Base-by-base conservation (phyloP, 176 grass and related monocot genomes). In the Rhynchospora tenuis region DNA sequence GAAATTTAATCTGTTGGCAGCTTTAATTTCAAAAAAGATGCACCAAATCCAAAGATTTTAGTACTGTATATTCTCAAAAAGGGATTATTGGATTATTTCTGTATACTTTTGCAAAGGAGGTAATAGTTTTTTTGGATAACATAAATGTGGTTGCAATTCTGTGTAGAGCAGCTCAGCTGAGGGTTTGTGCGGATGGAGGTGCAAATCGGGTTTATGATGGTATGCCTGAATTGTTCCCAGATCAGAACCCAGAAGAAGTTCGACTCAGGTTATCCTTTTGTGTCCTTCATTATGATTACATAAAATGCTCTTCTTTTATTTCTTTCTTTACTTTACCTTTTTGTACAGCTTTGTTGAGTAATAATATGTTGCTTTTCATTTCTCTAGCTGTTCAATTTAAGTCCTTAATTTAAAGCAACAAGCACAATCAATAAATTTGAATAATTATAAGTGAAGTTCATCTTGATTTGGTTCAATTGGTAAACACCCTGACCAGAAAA, bases 161-260 rank as follows among this genome's bases (percentile, higher is more conserved):
- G 22, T 59, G 9, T 85, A 51, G 78, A 54, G 82, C 95, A 98
- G 92, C 92, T 80, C 62, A 65, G 57, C 16, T 91, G 85, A 83
- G 92, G 82, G 79, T 94, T 31, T 98, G 93, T 84, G 95, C 95
- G 22, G 95, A 94, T 79, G 95, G 95, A 57, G 95, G 92, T 58
- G 90, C 95, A 26, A 98, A 98, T 87, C 87, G 90, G 81, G 5
- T 98, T 22, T 90, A 87, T 72, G 92, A 98, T 62, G 86, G 83
- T 80, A 91, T 98, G 90, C 95, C 92, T 44, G 48, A 88, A 31
- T 80, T 94, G 13, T 88, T 98, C 55, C 89, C 92, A 0, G 87
- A 43, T 46, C 54, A 88, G 84, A 87, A 94, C 54, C 90, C 95
- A 3, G 45, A 51, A 52, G 78, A 93, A 13, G 86, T 94, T 87